Conservation (phyloP, 768 basidiomycete species). For the Tubosaeta sp. region DNA sequence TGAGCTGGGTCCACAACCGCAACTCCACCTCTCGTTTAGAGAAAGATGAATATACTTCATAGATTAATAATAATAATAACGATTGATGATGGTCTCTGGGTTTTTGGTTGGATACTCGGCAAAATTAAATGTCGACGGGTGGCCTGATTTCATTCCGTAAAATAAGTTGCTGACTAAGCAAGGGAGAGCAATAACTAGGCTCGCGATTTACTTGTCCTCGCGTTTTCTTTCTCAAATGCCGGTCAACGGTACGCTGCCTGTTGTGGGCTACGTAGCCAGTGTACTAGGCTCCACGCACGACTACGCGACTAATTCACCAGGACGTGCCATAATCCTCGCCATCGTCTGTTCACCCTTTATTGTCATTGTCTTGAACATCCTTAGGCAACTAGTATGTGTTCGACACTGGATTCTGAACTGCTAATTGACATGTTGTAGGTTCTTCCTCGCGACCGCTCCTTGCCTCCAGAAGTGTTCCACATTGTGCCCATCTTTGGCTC, state of each 20-base stretch:
- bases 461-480: slow-evolving; percentile 92
- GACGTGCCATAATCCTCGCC: slow-evolving; percentile 32
- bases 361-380: slow-evolving; percentile 65
- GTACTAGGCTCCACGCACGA: slow-evolving; percentile 12
- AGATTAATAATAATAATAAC: neutral
- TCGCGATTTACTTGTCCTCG: neutral
- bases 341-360: slow-evolving; percentile 67
- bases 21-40: slow-evolving; percentile 17
- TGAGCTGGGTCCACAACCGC: slow-evolving; percentile 28
- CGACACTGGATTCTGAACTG: neutral
- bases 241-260: slow-evolving; percentile 18
- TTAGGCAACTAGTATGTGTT: slow-evolving; percentile 69
- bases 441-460: slow-evolving; percentile 59
- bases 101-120: no score
- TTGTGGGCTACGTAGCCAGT: slow-evolving; percentile 23
- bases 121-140: neutral
- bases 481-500: slow-evolving; percentile 89
- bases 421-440: slow-evolving; percentile 39
- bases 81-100: no score
- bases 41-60: neutral
- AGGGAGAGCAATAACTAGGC: neutral
- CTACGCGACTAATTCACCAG: slow-evolving; percentile 23
- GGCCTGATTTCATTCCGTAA: slow-evolving; percentile 12
- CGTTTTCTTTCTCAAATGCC: slow-evolving; percentile 21
- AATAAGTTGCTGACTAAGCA: slow-evolving; percentile 25